Evolutionary conservation across 345 rosid genomes (phyloP).

Genomic region (sweet orange (Citrus sinensis)): DVS_A1.0 CM039163.1:45544001-45544500

Average conservation of each 20-base stretch:
- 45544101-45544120: not conserved
- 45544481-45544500: not conserved
- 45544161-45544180: slow-evolving; percentile 93
- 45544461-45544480: not conserved
- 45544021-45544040: not conserved
- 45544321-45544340: slow-evolving; percentile 81
- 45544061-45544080: not conserved
- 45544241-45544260: slow-evolving; percentile 92
- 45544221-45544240: slow-evolving; percentile 57
- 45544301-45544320: slow-evolving; percentile 89
- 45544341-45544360: slow-evolving; percentile 60
- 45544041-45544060: not conserved
- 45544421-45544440: slow-evolving; percentile 65
- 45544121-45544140: slow-evolving; percentile 94
- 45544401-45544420: slow-evolving; percentile 96
- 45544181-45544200: slow-evolving; percentile 85
- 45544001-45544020: slow-evolving; percentile 29
- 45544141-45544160: slow-evolving; percentile 88
- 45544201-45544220: slow-evolving; percentile 94
- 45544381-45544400: slow-evolving; percentile 88
- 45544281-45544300: slow-evolving; percentile 71
- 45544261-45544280: slow-evolving; percentile 89
- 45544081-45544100: not conserved
- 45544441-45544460: slow-evolving; percentile 50
- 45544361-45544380: slow-evolving; percentile 94